Evolutionary conservation across 2,329 filamentous ascomycete genomes (phyloP).

Genomic region (Ampelomyces quisqualis): DNA sequence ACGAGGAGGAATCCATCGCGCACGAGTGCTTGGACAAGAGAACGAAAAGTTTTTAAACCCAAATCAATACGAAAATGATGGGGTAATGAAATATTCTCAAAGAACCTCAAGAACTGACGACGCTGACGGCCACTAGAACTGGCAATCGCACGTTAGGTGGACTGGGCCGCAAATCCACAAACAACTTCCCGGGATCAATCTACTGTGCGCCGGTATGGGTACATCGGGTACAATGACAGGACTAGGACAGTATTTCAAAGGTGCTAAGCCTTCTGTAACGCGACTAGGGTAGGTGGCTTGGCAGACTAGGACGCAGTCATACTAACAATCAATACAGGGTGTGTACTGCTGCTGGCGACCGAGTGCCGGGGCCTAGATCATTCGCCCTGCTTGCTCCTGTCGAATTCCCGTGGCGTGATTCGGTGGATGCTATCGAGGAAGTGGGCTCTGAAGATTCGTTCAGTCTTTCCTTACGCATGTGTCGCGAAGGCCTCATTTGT

Average conservation of each 20-base stretch:
- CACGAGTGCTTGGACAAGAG: constrained; percentile 25
- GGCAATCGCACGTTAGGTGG: constrained; percentile 59
- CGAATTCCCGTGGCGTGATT: constrained; percentile 61
- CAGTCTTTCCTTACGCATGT: constrained; percentile 55
- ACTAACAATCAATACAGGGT: constrained; percentile 46
- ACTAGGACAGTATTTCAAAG: constrained; percentile 25
- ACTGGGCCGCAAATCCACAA: constrained; percentile 60
- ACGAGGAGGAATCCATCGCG: constrained; percentile 22
- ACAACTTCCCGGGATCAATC: constrained; percentile 58
- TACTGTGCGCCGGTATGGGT: constrained; percentile 60
- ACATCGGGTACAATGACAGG: constrained; percentile 49
- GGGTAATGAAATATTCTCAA: constrained; percentile 8
- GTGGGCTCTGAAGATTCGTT: constrained; percentile 59
- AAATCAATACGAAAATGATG: constrained; percentile 59
- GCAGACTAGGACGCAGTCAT: background rate
- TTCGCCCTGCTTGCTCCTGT: constrained; percentile 52
- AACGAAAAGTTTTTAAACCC: constrained; percentile 53
- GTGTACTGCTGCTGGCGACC: constrained; percentile 58
- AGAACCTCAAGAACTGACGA: background rate
- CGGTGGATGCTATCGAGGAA: constrained; percentile 58
- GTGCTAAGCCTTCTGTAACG: constrained; percentile 19
- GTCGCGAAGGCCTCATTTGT: constrained; percentile 59
- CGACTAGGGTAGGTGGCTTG: constrained; percentile 16
- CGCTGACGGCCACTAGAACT: constrained; percentile 42
- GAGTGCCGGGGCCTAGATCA: constrained; percentile 60